phyloP scores from a whole-genome alignment of 306 rosid genomes.

The Abrus precatorius region DNA sequence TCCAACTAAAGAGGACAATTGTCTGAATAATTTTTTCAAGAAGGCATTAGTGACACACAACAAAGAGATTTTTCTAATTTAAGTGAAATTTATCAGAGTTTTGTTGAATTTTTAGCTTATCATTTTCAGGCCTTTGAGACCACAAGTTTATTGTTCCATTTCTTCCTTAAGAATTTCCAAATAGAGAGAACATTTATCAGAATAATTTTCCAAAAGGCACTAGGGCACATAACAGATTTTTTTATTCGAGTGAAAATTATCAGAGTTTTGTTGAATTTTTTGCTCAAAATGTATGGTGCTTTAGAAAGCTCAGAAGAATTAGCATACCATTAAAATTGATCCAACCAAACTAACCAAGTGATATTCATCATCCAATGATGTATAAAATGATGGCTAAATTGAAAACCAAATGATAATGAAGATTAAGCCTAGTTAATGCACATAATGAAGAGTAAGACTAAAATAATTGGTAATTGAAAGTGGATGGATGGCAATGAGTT shows the following conservation, averaged over 20 bases:
- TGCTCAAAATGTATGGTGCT: constrained; percentile 35
- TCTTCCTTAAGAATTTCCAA: constrained; percentile 32
- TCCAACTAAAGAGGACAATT: background rate
- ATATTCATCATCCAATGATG: constrained; percentile 48
- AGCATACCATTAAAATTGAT: constrained; percentile 42
- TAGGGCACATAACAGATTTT: constrained; percentile 20
- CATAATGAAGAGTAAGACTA: constrained; percentile 28
- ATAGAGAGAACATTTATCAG: constrained; percentile 8
- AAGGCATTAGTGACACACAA: constrained; percentile 17
- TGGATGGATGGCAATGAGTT: constrained; percentile 51
- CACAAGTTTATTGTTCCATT: constrained; percentile 17
- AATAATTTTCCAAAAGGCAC: constrained; percentile 19
- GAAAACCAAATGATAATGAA: constrained; percentile 35
- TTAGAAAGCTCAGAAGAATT: constrained; percentile 44
- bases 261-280: constrained; percentile 25
- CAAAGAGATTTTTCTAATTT: background rate
- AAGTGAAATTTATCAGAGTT: constrained; percentile 28
- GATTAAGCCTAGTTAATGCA: constrained; percentile 47
- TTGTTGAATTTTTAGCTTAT: constrained; percentile 13
- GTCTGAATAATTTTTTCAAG: constrained; percentile 7
- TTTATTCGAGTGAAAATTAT: constrained; percentile 20
- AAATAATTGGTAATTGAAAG: constrained; percentile 45
- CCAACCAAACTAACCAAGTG: constrained; percentile 50
- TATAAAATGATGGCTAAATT: constrained; percentile 35
- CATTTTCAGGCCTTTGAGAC: constrained; percentile 30